These are phyloP conservation scores for Chimonanthus praecox DNA, from an alignment of 164 flowering plant species.

Conservation along the genomic window DNA sequence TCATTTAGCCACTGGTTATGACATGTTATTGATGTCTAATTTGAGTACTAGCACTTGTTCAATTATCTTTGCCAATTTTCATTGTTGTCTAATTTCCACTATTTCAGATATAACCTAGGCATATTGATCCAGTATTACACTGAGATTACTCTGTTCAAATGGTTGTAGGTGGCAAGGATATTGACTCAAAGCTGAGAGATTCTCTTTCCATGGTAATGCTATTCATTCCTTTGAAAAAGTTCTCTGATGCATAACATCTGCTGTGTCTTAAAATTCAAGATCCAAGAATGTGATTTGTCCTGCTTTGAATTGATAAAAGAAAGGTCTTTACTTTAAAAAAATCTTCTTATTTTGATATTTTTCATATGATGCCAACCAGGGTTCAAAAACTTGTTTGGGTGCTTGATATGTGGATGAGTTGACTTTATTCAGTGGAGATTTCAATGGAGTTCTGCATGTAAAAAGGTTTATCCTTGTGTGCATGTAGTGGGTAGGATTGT, in stretches of 20 bases:
- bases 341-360: no score
- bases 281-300: neutral
- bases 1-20: neutral
- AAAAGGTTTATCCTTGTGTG: no score
- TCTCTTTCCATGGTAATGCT: constrained; percentile 25
- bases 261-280: neutral
- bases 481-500: no score
- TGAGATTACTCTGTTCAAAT: constrained; percentile 7
- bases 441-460: no score
- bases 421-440: no score
- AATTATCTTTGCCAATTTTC: neutral
- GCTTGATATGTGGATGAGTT: no score
- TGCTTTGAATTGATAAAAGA: no score
- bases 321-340: no score
- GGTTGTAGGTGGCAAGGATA: constrained; percentile 23
- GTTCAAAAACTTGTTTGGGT: no score
- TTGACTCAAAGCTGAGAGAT: constrained; percentile 17
- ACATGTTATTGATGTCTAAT: no score
- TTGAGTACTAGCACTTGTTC: neutral
- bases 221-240: neutral
- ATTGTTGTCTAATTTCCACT: neutral
- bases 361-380: no score
- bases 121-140: neutral
- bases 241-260: neutral
- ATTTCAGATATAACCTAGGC: neutral